Conservation (phyloP, 2,329 filamentous ascomycete species). For the Penicillium italicum region DNA sequence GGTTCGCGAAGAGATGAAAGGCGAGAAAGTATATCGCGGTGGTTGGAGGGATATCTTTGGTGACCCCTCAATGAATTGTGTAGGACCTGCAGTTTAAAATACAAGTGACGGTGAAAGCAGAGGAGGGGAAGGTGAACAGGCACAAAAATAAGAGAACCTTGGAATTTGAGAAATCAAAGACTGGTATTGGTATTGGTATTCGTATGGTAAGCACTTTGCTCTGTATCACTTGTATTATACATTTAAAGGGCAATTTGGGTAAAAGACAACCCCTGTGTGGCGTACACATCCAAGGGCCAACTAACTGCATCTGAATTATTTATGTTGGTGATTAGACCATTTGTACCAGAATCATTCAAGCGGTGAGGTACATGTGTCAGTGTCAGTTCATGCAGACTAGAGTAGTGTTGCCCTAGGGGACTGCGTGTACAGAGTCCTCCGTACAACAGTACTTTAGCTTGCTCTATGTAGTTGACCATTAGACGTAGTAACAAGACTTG, state of each 20-base stretch:
- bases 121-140: slow-evolving; percentile 8
- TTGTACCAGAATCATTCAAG: not conserved
- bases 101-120: slow-evolving; percentile 15
- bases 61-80: not conserved
- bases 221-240: too few species aligned
- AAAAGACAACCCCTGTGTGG: not conserved
- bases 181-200: not conserved
- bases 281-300: slow-evolving; percentile 1
- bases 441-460: not conserved
- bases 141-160: slow-evolving; percentile 6
- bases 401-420: not conserved
- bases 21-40: not conserved
- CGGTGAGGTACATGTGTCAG: slow-evolving; percentile 3
- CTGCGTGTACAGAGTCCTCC: not conserved
- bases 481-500: not conserved
- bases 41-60: not conserved
- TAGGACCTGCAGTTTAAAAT: not conserved
- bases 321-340: not conserved
- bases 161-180: slow-evolving; percentile 17
- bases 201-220: slow-evolving; percentile 12
- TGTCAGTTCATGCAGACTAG: not conserved
- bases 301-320: slow-evolving; percentile 3
- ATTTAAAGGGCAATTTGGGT: too few species aligned
- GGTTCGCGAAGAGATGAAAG: not conserved
- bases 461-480: not conserved